Percentiles rank a stretch among this genome's conserved stretches.
Evolutionary conservation across 257 asterid species (phyloP).

Genomic region (Lycium ferocissimum): DNA sequence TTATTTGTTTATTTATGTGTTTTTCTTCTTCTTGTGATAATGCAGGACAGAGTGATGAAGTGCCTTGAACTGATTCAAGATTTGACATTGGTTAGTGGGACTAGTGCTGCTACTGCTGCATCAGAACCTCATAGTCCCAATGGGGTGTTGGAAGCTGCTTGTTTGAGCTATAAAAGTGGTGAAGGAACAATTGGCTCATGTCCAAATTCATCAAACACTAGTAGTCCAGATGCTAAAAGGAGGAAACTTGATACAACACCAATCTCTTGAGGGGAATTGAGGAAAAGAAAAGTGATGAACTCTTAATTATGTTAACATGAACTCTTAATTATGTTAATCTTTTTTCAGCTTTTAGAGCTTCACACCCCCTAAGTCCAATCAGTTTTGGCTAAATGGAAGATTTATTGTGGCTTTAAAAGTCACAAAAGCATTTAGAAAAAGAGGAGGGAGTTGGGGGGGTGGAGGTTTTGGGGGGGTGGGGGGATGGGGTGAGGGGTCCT

Average conservation of each 20-base stretch:
- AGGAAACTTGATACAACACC: constrained; percentile 53
- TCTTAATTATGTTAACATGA: background rate
- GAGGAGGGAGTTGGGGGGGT: background rate
- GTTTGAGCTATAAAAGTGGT: constrained; percentile 66
- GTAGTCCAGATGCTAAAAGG: constrained; percentile 57
- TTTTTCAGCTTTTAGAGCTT: background rate
- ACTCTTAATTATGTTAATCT: background rate
- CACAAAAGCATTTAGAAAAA: constrained; percentile 16
- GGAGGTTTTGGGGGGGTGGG: background rate
- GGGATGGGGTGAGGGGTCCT: background rate
- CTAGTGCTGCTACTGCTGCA: constrained; percentile 21
- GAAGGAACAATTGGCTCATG: constrained; percentile 55
- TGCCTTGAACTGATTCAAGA: constrained; percentile 66
- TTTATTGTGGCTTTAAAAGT: constrained; percentile 32
- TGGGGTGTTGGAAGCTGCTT: constrained; percentile 70
- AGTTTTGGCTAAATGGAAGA: constrained; percentile 41
- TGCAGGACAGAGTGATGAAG: constrained; percentile 70
- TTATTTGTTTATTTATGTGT: background rate
- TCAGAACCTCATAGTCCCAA: constrained; percentile 60
- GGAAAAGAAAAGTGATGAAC: background rate
- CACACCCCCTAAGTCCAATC: constrained; percentile 22
- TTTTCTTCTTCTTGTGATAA: background rate
- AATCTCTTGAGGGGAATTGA: constrained; percentile 5
- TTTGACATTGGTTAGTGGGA: constrained; percentile 51
- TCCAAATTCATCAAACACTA: constrained; percentile 45